Base-by-base conservation (phyloP, 1,284 basidiomycete species). In the Cystobasidium sp. region DNA sequence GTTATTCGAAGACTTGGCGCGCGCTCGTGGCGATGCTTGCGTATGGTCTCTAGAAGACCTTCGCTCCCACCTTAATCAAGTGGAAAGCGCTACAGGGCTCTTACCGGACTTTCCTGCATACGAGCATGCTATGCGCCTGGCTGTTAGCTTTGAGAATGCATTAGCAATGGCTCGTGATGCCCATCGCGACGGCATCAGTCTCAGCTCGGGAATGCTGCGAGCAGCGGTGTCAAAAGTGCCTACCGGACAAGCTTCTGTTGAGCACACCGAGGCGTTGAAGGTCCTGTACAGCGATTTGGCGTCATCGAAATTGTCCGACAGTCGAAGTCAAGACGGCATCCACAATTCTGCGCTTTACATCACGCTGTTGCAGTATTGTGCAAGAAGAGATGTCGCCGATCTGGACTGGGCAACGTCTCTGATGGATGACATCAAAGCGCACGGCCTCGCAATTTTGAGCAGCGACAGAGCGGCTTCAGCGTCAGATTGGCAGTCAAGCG, bases 401-500 rank as follows among this genome's bases (percentile, higher is more conserved):
- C 24, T 73, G n/a, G 12, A 16, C n/a, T 73, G 70, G 70, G 86
- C 87, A 0, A 79, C 86, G 51, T 81, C 84, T 3, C 83, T 92
- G 41, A 80, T 91, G 24, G 83, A 86, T 44, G 88, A 91, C 72
- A 84, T 87, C 81, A 80, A 80, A 9, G 76, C 76, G 5, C 83
- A 81, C 16, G 76, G 80, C 12, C 77, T 86, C 1, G 24, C 49
- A 2, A 44, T 66, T 22, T 37, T 68, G n/a, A 56, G 43, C 20
- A 53, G 64, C 24, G 49, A 67, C 6, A 31, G 39, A 49, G 41
- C 44, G 12, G 18, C 64, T 31, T 31, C 31, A 31, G 31, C 31
- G 31, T 31, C 31, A 31, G 31, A 8, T 37, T 51, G 39, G 7
- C 64, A 16, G 16, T 9, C 6, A n/a, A n/a, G 16, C 12, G 16